Evolutionary conservation across 2,329 filamentous ascomycete genomes (phyloP), one percentile per base, ranked within the genome.

Genomic region (Zymoseptoria ardabiliae): DNA sequence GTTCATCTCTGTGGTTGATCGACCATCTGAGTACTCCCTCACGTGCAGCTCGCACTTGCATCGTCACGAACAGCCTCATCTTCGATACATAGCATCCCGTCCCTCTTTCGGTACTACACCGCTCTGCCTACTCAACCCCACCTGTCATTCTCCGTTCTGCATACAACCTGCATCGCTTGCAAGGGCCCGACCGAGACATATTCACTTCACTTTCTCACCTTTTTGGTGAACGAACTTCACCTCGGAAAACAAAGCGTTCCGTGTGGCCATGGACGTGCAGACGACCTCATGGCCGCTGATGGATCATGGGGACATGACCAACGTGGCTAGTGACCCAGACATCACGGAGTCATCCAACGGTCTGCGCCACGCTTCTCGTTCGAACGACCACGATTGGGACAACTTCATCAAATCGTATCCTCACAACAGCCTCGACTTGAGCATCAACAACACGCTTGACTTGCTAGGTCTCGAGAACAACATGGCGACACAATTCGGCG

Each of bases 51-150:
- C 56, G 58, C 59, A 61, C 58, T 61, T 61, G 20, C 59, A 61
- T 58, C 58, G 54, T 61, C 59, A 63, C 63, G 55, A 51, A 60
- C 11, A 45, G 50, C 55, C 59, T 56, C 58, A 57, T 57, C 60
- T 64, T 50, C 54, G 56, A 62, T 58, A 61, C 56, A 61, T 59
- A 62, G 59, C 57, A 45, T 45, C 35, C 35, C 19, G 57, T 55
- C 58, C 64, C 58, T 60, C 60, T 52, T 55, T 59, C 59, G 56
- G 66, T 68, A 61, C 66, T 49, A 68, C 63, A 64, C 62, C 61
- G 65, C 65, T 59, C 57, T 61, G 58, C 59, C 66, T 59, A 55
- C 57, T 59, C 58, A 60, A 57, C 59, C 54, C 52, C 55, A 49
- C 50, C 59, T 60, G 60, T 61, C 58, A 57, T 56, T 55, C 52